Conservation (phyloP, 768 basidiomycete species). For the Mycena pura region DNA sequence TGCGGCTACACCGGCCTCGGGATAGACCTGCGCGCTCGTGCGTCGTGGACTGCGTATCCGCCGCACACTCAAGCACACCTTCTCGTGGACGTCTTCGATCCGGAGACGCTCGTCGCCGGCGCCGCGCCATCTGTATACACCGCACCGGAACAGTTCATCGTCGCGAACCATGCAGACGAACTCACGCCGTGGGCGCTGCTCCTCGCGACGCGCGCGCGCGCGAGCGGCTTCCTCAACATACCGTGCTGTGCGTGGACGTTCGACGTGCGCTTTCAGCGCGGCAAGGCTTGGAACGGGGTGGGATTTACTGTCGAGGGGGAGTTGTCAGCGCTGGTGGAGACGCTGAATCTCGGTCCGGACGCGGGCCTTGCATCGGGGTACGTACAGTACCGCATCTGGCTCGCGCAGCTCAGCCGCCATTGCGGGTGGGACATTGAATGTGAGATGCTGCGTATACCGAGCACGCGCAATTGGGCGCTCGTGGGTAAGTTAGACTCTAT, state of each 20-base stretch:
- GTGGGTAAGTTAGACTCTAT: slow-evolving; percentile 61
- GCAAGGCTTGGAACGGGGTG: slow-evolving; percentile 41
- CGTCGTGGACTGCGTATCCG: slow-evolving; percentile 86
- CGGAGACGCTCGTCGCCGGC: slow-evolving; percentile 40
- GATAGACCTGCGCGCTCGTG: slow-evolving; percentile 84
- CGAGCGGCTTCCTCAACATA: slow-evolving; percentile 79
- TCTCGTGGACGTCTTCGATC: slow-evolving; percentile 75
- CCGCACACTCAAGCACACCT: slow-evolving; percentile 63
- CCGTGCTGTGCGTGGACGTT: slow-evolving; percentile 93
- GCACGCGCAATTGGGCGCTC: slow-evolving; percentile 92
- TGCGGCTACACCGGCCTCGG: slow-evolving; percentile 90
- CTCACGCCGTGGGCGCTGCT: slow-evolving; percentile 95
- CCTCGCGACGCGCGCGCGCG: slow-evolving; percentile 64
- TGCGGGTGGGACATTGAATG: slow-evolving; percentile 90
- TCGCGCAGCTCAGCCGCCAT: slow-evolving; percentile 71
- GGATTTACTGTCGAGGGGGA: slow-evolving; percentile 29
- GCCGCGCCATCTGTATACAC: slow-evolving; percentile 34
- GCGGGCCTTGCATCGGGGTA: slow-evolving; percentile 73
- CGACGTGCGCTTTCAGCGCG: slow-evolving; percentile 68
- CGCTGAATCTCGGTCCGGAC: slow-evolving; percentile 67
- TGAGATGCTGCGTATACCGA: slow-evolving; percentile 88
- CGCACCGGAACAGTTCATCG: slow-evolving; percentile 68
- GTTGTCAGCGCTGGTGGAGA: slow-evolving; percentile 37
- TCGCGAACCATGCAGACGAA: slow-evolving; percentile 97
- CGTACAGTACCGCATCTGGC: slow-evolving; percentile 85